Conservation (phyloP, 805 yeast species). For the Kuraishia hungarica region DNA sequence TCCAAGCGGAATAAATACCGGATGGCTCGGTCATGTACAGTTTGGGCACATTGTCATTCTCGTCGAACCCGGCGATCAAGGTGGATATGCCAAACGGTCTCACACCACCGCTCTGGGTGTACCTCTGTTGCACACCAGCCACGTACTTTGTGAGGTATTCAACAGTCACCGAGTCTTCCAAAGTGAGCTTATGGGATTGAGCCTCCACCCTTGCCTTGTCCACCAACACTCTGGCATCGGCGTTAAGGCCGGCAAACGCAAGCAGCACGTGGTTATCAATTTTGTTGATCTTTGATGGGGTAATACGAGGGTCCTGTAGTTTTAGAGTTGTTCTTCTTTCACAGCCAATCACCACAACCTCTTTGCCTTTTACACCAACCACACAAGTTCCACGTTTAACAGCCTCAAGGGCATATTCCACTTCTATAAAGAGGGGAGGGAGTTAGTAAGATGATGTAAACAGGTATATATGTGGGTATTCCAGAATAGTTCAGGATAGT, state of each 20-base stretch:
- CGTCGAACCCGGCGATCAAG: constrained; percentile 91
- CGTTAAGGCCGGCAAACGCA: constrained; percentile 95
- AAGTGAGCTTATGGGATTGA: constrained; percentile 86
- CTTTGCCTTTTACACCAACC: constrained; percentile 89
- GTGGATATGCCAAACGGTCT: constrained; percentile 97
- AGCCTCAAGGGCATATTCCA: constrained; percentile 95
- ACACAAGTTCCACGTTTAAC: constrained; percentile 98
- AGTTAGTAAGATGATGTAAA: background rate
- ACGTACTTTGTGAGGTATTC: constrained; percentile 90
- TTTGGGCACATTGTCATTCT: constrained; percentile 70
- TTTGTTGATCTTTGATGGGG: constrained; percentile 89
- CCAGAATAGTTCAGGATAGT: too few relatives aligned
- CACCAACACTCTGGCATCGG: constrained; percentile 93
- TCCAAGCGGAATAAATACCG: constrained; percentile 96
- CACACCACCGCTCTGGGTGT: constrained; percentile 97
- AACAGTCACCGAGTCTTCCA: constrained; percentile 87
- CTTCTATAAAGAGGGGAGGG: constrained; percentile 38
- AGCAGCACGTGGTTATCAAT: constrained; percentile 85
- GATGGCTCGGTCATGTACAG: constrained; percentile 95
- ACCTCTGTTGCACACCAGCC: constrained; percentile 96
- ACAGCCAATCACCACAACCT: constrained; percentile 88
- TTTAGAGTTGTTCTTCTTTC: constrained; percentile 94
- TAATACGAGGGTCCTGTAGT: constrained; percentile 92
- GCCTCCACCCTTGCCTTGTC: constrained; percentile 97
- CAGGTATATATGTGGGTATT: too few relatives aligned